phyloP scores from a whole-genome alignment of 208 protist species.

The Tritrichomonas foetus region DNA sequence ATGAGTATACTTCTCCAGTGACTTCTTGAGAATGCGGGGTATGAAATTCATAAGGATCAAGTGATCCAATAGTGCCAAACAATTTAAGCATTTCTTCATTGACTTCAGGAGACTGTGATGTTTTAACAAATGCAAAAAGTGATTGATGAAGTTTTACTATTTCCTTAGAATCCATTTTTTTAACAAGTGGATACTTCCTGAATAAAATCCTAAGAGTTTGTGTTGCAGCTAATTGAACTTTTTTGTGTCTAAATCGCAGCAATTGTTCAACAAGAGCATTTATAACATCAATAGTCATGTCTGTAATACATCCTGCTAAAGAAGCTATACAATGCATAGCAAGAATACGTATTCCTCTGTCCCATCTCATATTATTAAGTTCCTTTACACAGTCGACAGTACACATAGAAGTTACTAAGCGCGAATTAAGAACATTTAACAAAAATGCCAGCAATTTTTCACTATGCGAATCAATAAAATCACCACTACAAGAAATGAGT shows the following conservation, averaged over 20 bases:
- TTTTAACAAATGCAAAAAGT: not conserved
- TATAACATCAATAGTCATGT: not conserved
- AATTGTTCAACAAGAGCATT: not conserved
- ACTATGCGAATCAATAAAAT: not conserved
- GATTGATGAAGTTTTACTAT: not conserved
- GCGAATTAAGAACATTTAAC: not conserved
- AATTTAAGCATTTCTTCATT: not conserved
- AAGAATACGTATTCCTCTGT: not conserved
- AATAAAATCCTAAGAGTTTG: not conserved
- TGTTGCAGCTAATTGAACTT: not conserved
- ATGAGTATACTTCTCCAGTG: not conserved
- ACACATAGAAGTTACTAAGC: not conserved
- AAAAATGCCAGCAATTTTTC: not conserved
- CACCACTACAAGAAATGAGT: not conserved
- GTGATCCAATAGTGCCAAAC: constrained; percentile 10
- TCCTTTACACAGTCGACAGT: not conserved
- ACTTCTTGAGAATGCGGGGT: not conserved
- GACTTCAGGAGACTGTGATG: not conserved
- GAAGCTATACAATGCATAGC: not conserved
- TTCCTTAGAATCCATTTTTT: not conserved
- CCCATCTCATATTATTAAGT: not conserved
- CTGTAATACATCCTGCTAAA: not conserved
- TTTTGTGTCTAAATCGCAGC: no score
- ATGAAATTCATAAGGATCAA: constrained; percentile 17
- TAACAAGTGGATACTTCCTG: not conserved